These are phyloP conservation scores for Hyphodiscus sp. DNA, from an alignment of 2,329 filamentous ascomycete species.

Conservation along the genomic window DNA sequence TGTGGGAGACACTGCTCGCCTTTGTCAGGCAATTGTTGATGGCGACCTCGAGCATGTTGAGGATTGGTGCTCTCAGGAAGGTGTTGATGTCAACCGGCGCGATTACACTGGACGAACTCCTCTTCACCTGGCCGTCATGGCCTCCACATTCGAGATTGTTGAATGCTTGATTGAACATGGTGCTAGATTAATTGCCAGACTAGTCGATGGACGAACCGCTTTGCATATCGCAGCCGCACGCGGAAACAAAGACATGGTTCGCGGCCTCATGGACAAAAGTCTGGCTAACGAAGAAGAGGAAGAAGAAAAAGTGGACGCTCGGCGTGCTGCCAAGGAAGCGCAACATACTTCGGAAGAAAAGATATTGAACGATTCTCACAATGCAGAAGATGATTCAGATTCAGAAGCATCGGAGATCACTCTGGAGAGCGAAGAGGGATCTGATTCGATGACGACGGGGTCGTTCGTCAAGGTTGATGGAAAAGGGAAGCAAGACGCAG, in stretches of 20 bases:
- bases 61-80: slow-evolving; percentile 63
- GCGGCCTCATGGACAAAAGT: slow-evolving; percentile 66
- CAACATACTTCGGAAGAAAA: neutral
- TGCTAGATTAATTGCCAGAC: slow-evolving; percentile 63
- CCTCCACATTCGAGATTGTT: slow-evolving; percentile 64
- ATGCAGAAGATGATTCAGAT: slow-evolving; percentile 33
- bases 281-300: slow-evolving; percentile 65
- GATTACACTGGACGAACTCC: slow-evolving; percentile 76
- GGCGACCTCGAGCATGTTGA: slow-evolving; percentile 62
- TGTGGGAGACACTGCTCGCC: slow-evolving; percentile 66
- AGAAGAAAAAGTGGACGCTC: slow-evolving; percentile 47
- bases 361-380: slow-evolving; percentile 27
- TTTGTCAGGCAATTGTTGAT: slow-evolving; percentile 79
- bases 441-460: slow-evolving; percentile 52
- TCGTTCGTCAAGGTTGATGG: slow-evolving; percentile 66
- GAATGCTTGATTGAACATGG: slow-evolving; percentile 64
- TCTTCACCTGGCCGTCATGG: slow-evolving; percentile 67
- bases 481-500: slow-evolving; percentile 38
- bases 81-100: slow-evolving; percentile 62
- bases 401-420: slow-evolving; percentile 29
- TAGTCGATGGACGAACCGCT: slow-evolving; percentile 75
- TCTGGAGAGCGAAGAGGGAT: slow-evolving; percentile 20
- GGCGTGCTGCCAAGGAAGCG: slow-evolving; percentile 25
- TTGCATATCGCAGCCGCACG: slow-evolving; percentile 74
- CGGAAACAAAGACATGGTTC: slow-evolving; percentile 63